Evolutionary conservation across 345 rosid species (phyloP).

Genomic region (Alliaria petiolata): DNA sequence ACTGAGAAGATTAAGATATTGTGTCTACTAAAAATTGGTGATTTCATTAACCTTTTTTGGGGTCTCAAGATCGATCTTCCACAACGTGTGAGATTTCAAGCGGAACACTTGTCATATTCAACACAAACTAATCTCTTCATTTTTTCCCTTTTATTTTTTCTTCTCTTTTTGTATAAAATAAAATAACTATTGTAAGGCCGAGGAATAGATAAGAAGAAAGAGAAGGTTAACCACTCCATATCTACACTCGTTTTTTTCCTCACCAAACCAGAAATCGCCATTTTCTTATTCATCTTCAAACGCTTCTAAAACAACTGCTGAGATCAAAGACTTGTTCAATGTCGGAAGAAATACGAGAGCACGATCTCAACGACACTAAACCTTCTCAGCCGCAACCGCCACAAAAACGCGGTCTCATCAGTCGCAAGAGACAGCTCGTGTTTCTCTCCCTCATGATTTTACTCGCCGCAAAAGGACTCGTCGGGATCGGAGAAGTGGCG

Average conservation of each 20-base stretch:
- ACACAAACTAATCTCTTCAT: not conserved
- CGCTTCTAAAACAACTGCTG: not conserved
- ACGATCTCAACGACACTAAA: not conserved
- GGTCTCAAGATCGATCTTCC: not conserved
- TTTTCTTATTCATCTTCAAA: not conserved
- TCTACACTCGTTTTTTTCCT: constrained; percentile 12
- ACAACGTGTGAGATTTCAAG: not conserved
- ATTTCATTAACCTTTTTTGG: not conserved
- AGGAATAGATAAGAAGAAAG: too few species aligned
- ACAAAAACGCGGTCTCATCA: constrained; percentile 33
- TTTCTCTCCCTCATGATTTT: constrained; percentile 49
- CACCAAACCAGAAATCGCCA: not conserved
- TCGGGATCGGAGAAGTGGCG: constrained; percentile 49
- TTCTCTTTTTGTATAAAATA: too few species aligned
- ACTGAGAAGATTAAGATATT: too few species aligned
- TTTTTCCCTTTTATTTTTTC: too few species aligned
- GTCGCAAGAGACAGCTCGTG: constrained; percentile 54
- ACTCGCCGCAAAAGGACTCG: constrained; percentile 61
- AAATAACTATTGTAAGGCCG: too few species aligned
- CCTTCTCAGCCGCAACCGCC: constrained; percentile 9
- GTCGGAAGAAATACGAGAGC: constrained; percentile 21
- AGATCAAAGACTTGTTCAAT: not conserved
- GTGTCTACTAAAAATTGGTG: too few species aligned
- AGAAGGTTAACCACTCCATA: constrained; percentile 30
- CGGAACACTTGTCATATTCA: constrained; percentile 17